These are phyloP conservation scores for Russula brevipes DNA, from an alignment of 768 basidiomycete species.

Conservation along the genomic window DNA sequence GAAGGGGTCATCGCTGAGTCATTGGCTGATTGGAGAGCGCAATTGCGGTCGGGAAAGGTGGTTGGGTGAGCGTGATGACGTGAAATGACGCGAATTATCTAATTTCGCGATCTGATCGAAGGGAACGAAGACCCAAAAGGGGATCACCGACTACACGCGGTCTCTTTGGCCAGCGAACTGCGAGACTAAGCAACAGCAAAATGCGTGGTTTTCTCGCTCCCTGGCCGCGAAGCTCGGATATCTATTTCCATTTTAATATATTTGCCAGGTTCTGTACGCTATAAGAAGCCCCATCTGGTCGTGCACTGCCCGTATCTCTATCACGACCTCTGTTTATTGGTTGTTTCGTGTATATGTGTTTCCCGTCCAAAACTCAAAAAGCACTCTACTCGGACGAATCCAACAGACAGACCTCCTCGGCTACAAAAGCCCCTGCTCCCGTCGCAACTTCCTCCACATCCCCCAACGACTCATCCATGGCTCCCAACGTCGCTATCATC, in stretches of 20 bases:
- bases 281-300: constrained; percentile 9
- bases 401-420: constrained; percentile 18
- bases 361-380: constrained; percentile 37
- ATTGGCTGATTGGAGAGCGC: not conserved
- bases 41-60: not conserved
- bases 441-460: not conserved
- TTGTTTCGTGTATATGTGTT: constrained; percentile 32
- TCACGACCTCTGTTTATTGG: not conserved
- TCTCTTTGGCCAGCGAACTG: no score
- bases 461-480: constrained; percentile 11
- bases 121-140: not conserved
- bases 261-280: not conserved
- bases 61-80: not conserved
- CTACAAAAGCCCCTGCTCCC: constrained; percentile 24
- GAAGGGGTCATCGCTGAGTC: constrained; percentile 5
- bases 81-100: not conserved
- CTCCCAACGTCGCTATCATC: constrained; percentile 61
- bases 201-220: not conserved
- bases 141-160: not conserved
- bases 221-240: constrained; percentile 3
- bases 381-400: constrained; percentile 33
- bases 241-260: constrained; percentile 5
- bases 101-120: constrained; percentile 10
- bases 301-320: not conserved
- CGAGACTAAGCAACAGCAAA: not conserved